Evolutionary conservation across 805 yeast genomes (phyloP), one percentile per base, ranked within the genome.

Genomic region (Saturnispora hagleri): DNA sequence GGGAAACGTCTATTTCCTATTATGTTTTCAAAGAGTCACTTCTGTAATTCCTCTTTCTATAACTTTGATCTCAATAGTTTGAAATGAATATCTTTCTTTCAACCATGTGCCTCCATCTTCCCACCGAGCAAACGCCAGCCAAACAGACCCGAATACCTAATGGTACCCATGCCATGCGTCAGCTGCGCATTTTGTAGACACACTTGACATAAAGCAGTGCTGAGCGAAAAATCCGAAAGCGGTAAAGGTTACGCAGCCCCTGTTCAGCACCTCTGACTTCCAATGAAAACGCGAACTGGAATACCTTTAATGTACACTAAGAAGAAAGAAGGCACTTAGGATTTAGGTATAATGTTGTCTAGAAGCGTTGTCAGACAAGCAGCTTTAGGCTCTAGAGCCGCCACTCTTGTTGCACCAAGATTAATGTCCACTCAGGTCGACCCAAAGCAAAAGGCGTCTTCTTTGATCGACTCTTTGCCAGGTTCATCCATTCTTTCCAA

Each of bases 401-500:
- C 62, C 54, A 38, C 42, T 20, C 66, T 69, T 67, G 69, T 78
- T 64, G 86, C 86, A 58, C 67, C 80, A 60, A 85, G 91, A 76
- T 74, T 69, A 66, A 69, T 81, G 69, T 80, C 89, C 46, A 59
- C 67, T 43, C 86, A 84, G 61, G 76, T 73, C 57, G 96, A 90
- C 64, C 96, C 97, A 72, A 85, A 89, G 76, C 78, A 84, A 62
- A 88, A 88, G 79, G 99, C 99, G 54, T 72, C 80, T 66, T 81
- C 96, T 50, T 81, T 91, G 71, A 81, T 91, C 64, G 90, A 86
- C 66, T 88, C 97, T 57, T 74, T 93, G 61, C 99, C 99, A 70
- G 97, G 97, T 69, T 84, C 80, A 81, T 80, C 81, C 65, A 75
- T 80, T 62, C 71, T 91, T 61, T 81, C 97, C 60, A 93, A 93